phyloP scores from a whole-genome alignment of 164 flowering plant genomes.

The Vitis rupestris region DNA sequence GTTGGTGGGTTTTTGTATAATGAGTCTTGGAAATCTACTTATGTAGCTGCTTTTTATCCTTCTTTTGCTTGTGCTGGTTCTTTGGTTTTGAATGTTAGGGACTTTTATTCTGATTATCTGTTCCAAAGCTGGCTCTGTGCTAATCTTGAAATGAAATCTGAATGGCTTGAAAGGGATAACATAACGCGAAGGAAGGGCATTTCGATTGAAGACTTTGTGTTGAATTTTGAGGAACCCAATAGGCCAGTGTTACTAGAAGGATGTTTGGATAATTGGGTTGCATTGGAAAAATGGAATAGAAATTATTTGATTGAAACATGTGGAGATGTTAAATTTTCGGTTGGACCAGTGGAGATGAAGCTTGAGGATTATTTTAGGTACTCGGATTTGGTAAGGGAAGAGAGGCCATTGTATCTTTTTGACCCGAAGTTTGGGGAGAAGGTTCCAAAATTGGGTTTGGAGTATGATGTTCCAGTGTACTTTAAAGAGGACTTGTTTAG shows the following conservation, averaged over 20 bases:
- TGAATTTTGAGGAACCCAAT: slow-evolving; percentile 79
- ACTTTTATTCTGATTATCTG: slow-evolving; percentile 92
- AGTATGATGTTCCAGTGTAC: slow-evolving; percentile 80
- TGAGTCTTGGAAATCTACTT: slow-evolving; percentile 84
- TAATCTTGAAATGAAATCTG: slow-evolving; percentile 87
- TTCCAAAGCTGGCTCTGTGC: slow-evolving; percentile 99
- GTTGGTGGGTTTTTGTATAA: slow-evolving; percentile 54
- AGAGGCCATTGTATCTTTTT: slow-evolving; percentile 88
- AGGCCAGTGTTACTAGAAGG: slow-evolving; percentile 92
- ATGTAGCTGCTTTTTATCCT: slow-evolving; percentile 37
- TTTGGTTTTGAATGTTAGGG: slow-evolving; percentile 54
- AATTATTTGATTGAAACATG: slow-evolving; percentile 60
- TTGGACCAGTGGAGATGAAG: slow-evolving; percentile 90
- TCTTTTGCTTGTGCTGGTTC: slow-evolving; percentile 15
- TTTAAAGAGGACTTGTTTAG: slow-evolving; percentile 88
- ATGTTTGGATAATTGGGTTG: slow-evolving; percentile 81
- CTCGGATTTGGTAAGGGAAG: slow-evolving; percentile 79
- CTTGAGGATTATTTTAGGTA: slow-evolving; percentile 74
- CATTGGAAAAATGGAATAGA: slow-evolving; percentile 77
- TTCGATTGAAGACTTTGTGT: slow-evolving; percentile 77
- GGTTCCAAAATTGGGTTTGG: slow-evolving; percentile 67
- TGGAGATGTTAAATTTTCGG: slow-evolving; percentile 64
- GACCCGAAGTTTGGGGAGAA: slow-evolving; percentile 92
- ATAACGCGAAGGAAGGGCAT: slow-evolving; percentile 62
- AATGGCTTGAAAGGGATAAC: slow-evolving; percentile 92